Conservation (phyloP, 371 early-diverging fungal genomes). For the Rhizomucor miehei region DNA sequence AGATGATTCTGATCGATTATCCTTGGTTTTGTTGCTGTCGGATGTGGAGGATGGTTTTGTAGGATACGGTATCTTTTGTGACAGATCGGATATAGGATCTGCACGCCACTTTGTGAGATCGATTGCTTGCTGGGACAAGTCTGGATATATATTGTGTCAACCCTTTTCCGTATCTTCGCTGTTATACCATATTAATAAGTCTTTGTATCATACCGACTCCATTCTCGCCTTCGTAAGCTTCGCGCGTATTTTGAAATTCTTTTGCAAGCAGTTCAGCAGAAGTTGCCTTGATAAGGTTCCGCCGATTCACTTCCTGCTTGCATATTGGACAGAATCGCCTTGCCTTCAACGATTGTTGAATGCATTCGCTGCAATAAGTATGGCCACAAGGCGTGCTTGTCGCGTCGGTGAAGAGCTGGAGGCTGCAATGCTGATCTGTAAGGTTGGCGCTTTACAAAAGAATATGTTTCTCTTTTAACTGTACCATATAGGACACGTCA, state of each 20-base stretch:
- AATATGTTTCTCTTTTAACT: too few relatives aligned
- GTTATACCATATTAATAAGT: too few relatives aligned
- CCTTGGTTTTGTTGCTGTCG: background rate
- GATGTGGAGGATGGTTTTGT: background rate
- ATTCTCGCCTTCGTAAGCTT: conserved; percentile 12
- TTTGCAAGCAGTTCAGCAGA: conserved; percentile 3
- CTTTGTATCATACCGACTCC: conserved; percentile 6
- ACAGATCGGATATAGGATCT: conserved; percentile 9
- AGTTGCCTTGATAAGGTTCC: conserved; percentile 1
- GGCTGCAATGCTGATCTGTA: conserved; percentile 5
- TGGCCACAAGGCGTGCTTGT: conserved; percentile 17
- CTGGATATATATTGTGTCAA: too few relatives aligned
- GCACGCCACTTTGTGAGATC: background rate
- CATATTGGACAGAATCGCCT: conserved; percentile 7
- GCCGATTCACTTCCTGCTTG: conserved; percentile 3
- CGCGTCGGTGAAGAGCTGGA: conserved; percentile 7
- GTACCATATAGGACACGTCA: conserved; percentile 14
- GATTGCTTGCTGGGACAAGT: conserved; percentile 5
- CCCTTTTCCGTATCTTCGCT: too few relatives aligned
- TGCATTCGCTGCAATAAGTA: conserved; percentile 10
- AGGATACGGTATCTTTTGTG: conserved; percentile 10
- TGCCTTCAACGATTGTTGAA: conserved; percentile 1
- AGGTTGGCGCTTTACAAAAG: too few relatives aligned
- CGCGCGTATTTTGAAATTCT: conserved; percentile 7
- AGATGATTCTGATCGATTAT: background rate